phyloP scores from a whole-genome alignment of 345 rosid genomes.

The Brassica carinata region DNA sequence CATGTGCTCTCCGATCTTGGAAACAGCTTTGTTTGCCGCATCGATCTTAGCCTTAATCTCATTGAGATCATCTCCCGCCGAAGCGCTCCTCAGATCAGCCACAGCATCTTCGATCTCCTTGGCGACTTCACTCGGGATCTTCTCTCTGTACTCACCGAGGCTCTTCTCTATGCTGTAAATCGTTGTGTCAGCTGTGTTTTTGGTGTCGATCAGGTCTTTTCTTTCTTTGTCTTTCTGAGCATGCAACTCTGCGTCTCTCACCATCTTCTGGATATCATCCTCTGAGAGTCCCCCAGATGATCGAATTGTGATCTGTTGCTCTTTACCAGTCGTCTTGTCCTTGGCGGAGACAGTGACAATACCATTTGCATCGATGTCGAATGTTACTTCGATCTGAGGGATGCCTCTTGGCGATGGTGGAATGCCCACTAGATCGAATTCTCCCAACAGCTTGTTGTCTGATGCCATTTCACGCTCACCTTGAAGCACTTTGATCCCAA shows the following conservation, averaged over 20 bases:
- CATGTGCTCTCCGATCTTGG: slow-evolving; percentile 92
- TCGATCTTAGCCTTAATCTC: slow-evolving; percentile 81
- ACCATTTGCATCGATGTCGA: slow-evolving; percentile 94
- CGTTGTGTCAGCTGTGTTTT: slow-evolving; percentile 75
- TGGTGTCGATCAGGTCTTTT: slow-evolving; percentile 67
- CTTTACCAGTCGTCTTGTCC: slow-evolving; percentile 80
- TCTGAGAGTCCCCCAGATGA: slow-evolving; percentile 90
- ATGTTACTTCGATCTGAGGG: slow-evolving; percentile 87
- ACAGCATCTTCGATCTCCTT: slow-evolving; percentile 77
- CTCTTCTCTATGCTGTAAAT: slow-evolving; percentile 91
- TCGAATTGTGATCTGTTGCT: slow-evolving; percentile 86
- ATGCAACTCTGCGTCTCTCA: slow-evolving; percentile 76
- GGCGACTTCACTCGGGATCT: slow-evolving; percentile 69
- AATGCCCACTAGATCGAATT: slow-evolving; percentile 81
- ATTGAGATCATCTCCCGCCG: slow-evolving; percentile 59
- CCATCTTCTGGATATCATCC: slow-evolving; percentile 87
- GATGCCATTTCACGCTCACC: slow-evolving; percentile 93
- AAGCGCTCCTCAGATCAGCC: slow-evolving; percentile 64
- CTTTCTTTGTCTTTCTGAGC: slow-evolving; percentile 79
- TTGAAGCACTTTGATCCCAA: slow-evolving; percentile 84
- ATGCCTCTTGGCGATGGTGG: slow-evolving; percentile 87
- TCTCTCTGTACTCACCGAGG: slow-evolving; percentile 74
- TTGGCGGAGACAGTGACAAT: slow-evolving; percentile 89
- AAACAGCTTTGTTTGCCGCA: slow-evolving; percentile 76
- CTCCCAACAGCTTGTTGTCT: slow-evolving; percentile 82